Base-by-base conservation (phyloP, 108 stramenopile species). In the Cyclostephanos invisitatus region DNA sequence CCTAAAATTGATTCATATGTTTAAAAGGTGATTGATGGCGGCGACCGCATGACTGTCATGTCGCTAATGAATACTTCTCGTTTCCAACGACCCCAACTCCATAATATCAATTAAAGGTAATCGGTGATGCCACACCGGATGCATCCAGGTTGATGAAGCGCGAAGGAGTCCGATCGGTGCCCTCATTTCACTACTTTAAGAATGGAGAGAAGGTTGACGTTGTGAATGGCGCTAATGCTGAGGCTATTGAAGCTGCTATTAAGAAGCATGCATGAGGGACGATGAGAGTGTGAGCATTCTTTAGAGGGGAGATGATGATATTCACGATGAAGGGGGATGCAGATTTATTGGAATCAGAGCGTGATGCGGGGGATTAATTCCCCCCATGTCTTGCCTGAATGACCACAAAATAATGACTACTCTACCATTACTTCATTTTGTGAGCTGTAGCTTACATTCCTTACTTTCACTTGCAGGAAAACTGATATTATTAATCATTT, bases 171-270 rank as follows among this genome's bases (percentile, higher is more conserved):
- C 83, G 91, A 82, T 91, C 89, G 29, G 93, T 95, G 58, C 93
- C 93, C 38, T 87, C 89, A 17, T 95, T 95, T 81, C 93, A 95
- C 59, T 95, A 90, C 74, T 95, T 91, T 73, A 84, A 85, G 60
- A 84, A 85, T 69, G 91, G 91, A 15, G 86, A 88, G 73, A 95
- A 92, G 78, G 91, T 95, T 32, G 93, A 92, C 61, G 93, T 91
- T 70, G 90, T 95, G 25, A 91, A 91, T 73, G 93, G 93, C 62
- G 93, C 93, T 22, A 92, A 95, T 64, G 87, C 93, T 17, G 91
- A 95, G 77, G 93, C 93, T 15, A 91, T 95, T 58, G 93, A 95
- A 75, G 91, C 89, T 59, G 87, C 90, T 20, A 89, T 95, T 68
- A 84, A 86, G 64, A 91, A 91, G 73, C 86, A 94, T 68, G 57